Evolutionary conservation across 208 protist species (phyloP).

Genomic region (Spongospora subterranea): DNA sequence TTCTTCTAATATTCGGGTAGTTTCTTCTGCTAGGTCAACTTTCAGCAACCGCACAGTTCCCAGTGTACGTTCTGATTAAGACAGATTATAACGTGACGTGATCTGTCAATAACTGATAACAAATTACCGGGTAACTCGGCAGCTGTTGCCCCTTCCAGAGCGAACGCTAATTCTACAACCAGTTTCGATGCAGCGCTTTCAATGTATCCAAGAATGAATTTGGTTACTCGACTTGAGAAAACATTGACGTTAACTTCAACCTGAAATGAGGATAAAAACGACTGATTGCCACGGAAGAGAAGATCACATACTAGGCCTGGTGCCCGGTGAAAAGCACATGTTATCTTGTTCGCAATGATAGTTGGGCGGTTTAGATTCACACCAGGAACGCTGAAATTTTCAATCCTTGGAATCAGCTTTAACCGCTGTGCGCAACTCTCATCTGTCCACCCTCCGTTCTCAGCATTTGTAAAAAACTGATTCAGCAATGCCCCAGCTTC

Average conservation of each 20-base stretch:
- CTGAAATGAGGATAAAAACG: neutral
- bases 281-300: neutral
- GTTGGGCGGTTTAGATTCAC: slow-evolving; percentile 44
- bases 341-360: slow-evolving; percentile 50
- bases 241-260: slow-evolving; percentile 43
- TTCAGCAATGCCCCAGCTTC: slow-evolving; percentile 20
- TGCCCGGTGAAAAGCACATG: neutral
- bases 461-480: slow-evolving; percentile 2
- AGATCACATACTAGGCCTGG: neutral
- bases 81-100: neutral
- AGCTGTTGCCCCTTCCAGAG: slow-evolving; percentile 22
- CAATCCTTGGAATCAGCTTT: slow-evolving; percentile 50
- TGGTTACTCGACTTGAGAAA: slow-evolving; percentile 26
- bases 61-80: slow-evolving; percentile 3
- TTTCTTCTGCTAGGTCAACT: slow-evolving; percentile 9
- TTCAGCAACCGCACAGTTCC: slow-evolving; percentile 27
- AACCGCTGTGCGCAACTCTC: neutral
- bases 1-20: neutral
- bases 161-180: neutral
- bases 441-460: neutral
- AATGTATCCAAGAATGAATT: slow-evolving; percentile 27
- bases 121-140: neutral
- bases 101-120: neutral
- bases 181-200: slow-evolving; percentile 8
- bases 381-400: slow-evolving; percentile 50